Evolutionary conservation across 495 filamentous ascomycete genomes (phyloP), one percentile per base, ranked within the genome.

Genomic region (Neurospora sp.): DNA sequence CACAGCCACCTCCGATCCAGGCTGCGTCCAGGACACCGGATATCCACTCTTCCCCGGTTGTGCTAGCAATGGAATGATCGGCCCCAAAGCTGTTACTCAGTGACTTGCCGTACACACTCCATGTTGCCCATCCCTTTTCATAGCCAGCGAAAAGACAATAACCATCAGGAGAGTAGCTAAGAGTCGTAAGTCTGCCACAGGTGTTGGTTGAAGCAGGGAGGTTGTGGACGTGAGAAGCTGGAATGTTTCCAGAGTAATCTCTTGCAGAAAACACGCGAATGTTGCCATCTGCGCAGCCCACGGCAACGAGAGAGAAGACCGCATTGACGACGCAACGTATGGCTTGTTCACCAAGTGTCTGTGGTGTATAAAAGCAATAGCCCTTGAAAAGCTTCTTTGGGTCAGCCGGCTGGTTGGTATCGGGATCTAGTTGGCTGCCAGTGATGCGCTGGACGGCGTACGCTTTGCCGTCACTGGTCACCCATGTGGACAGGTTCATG

Each of bases 81-180:
- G 89, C 84, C 15, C 85, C 83, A 78, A 98, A 98, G 78, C 93
- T 97, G 73, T 87, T 92, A 24, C 90, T 92, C 15, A 92, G 89
- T 5, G 90, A 87, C 80, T 97, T 98, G 24, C 96, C 96, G 81
- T 94, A 99, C 7, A 98, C 96, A 80, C 95, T 98, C 94, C 94
- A 98, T 40, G 90, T 94, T 17, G 90, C 92, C 96, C 96, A 99
- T 15, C 96, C 96, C 74, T 89, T 90, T 74, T 96, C 92, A 78
- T 94, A 98, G 31, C 96, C 96, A 48, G 92, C 94, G 81, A 99
- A 97, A 5, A 98, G 87, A 78, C 94, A 97, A 79, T 98, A 98
- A 43, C 96, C 96, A 79, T 99, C 96, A 0, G 96, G 93, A 11
- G 96, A 97, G 84, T 97, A 99, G 75, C 79, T 89, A 74, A 99